phyloP scores from a whole-genome alignment of 176 grass and related monocot species.

The Oryza brachyantha region DNA sequence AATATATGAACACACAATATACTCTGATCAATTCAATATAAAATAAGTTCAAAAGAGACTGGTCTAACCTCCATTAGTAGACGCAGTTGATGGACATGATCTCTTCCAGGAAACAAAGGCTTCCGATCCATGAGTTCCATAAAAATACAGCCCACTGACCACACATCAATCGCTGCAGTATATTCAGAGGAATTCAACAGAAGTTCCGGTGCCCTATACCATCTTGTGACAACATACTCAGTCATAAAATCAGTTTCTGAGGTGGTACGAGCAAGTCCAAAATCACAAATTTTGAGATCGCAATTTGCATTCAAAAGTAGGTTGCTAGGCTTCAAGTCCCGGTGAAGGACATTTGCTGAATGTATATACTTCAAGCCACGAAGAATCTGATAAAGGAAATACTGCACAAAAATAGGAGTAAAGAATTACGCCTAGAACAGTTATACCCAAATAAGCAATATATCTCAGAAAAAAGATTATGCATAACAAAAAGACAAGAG shows the following conservation, averaged over 20 bases:
- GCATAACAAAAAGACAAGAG: not conserved
- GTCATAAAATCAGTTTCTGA: constrained; percentile 99
- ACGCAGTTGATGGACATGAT: constrained; percentile 95
- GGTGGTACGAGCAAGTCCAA: constrained; percentile 97
- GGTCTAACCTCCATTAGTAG: constrained; percentile 86
- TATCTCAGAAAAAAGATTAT: constrained; percentile 13
- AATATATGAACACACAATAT: constrained; percentile 2
- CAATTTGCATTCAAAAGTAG: constrained; percentile 99
- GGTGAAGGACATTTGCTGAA: constrained; percentile 97
- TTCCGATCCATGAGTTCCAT: constrained; percentile 98
- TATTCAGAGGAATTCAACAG: constrained; percentile 97
- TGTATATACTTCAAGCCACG: constrained; percentile 99
- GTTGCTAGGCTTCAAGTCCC: constrained; percentile 99
- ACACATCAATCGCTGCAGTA: constrained; percentile 97
- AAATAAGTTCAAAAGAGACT: not conserved
- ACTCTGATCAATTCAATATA: constrained; percentile 2
- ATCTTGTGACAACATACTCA: constrained; percentile 99
- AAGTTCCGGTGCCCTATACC: constrained; percentile 94
- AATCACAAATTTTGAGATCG: constrained; percentile 98
- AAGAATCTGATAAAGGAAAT: constrained; percentile 99
- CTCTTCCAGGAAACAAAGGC: constrained; percentile 94
- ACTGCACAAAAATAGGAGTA: constrained; percentile 59
- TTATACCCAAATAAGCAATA: not conserved
- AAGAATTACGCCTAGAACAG: constrained; percentile 14
- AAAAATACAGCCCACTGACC: constrained; percentile 99